A percentile compares a stretch with the other conserved stretches of the same genome.
These are phyloP conservation scores for Aspergillus fructus DNA, from an alignment of 2,329 filamentous ascomycete species.

Conservation along the genomic window DNA sequence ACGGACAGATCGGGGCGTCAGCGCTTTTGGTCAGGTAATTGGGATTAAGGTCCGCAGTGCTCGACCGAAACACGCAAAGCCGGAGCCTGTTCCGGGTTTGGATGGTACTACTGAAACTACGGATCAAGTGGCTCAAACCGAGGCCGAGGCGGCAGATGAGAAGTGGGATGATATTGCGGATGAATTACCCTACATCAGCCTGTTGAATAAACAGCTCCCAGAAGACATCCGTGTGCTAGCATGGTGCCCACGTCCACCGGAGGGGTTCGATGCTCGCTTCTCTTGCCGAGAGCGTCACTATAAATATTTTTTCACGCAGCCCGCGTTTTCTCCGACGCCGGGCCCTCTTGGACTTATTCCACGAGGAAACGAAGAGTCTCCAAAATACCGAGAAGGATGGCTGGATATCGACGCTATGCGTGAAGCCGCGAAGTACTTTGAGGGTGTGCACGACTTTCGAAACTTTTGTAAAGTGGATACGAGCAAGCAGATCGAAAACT, in stretches of 20 bases:
- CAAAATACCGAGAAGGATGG: slow-evolving; percentile 64
- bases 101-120: slow-evolving; percentile 18
- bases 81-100: slow-evolving; percentile 2
- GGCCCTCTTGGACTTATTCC: slow-evolving; percentile 50
- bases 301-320: slow-evolving; percentile 97
- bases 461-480: slow-evolving; percentile 96
- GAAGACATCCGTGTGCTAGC: slow-evolving; percentile 86
- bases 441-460: slow-evolving; percentile 88
- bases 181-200: slow-evolving; percentile 78
- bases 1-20: slow-evolving; percentile 87
- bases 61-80: slow-evolving; percentile 52
- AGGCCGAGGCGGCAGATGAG: slow-evolving; percentile 35
- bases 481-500: slow-evolving; percentile 84
- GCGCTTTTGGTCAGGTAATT: slow-evolving; percentile 95
- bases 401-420: slow-evolving; percentile 87
- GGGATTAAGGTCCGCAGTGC: slow-evolving; percentile 79
- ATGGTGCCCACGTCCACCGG: slow-evolving; percentile 82
- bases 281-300: slow-evolving; percentile 89
- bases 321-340: slow-evolving; percentile 72
- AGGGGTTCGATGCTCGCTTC: slow-evolving; percentile 85
- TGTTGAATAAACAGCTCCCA: slow-evolving; percentile 85
- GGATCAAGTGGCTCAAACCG: slow-evolving; percentile 17
- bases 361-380: slow-evolving; percentile 19
- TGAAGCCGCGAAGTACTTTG: slow-evolving; percentile 72
- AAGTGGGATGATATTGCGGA: slow-evolving; percentile 68